A percentile compares a stretch with the other conserved stretches of the same genome.
Conservation (phyloP, 805 yeast genomes). For the Tetrapisispora nanseiensis region DNA sequence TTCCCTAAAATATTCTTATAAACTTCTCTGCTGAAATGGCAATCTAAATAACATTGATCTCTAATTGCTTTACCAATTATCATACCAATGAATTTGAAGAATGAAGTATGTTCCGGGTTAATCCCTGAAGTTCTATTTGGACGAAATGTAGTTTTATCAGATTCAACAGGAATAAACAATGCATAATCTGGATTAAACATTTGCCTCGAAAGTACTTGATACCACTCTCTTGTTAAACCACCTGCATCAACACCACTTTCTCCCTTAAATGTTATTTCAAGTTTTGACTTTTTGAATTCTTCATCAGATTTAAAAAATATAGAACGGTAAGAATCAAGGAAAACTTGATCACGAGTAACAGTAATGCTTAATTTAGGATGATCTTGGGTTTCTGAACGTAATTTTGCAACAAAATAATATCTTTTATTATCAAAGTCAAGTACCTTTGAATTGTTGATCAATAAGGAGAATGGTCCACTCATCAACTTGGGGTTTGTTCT, state of each 20-base stretch:
- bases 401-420: conserved; percentile 66
- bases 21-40: conserved; percentile 91
- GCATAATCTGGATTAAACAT: conserved; percentile 96
- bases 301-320: conserved; percentile 68
- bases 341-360: conserved; percentile 82
- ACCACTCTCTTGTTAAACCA: conserved; percentile 97
- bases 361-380: conserved; percentile 47
- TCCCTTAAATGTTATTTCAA: conserved; percentile 79
- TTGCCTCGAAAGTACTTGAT: conserved; percentile 83
- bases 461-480: conserved; percentile 90
- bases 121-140: conserved; percentile 89
- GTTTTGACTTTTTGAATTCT: conserved; percentile 59
- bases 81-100: conserved; percentile 89
- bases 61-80: conserved; percentile 89
- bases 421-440: conserved; percentile 92
- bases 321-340: conserved; percentile 79
- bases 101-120: conserved; percentile 86
- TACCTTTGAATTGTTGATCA: conserved; percentile 80
- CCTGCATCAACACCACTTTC: conserved; percentile 98
- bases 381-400: conserved; percentile 42
- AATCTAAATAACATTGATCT: conserved; percentile 78
- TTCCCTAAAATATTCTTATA: conserved; percentile 78
- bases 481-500: conserved; percentile 81
- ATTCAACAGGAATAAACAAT: conserved; percentile 78
- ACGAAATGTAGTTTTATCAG: conserved; percentile 89